Percentiles rank a stretch among this genome's conserved stretches.
Conservation (phyloP, 1,139 yeast genomes). For the Taphrina wiesneri region DNA sequence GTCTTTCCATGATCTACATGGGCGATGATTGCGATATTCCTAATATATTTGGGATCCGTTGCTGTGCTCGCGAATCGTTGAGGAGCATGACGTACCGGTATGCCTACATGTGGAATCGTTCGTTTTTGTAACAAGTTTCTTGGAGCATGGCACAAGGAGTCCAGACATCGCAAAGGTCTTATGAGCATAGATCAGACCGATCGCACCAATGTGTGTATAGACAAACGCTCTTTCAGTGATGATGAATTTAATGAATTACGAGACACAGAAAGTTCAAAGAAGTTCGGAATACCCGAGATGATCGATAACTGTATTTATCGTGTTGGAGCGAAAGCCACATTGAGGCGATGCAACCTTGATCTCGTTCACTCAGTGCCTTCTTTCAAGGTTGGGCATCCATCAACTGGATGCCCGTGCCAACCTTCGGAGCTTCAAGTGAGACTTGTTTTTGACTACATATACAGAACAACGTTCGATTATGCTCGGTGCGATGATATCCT, state of each 20-base stretch:
- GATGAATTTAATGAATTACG: not conserved
- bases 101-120: not conserved
- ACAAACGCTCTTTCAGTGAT: not conserved
- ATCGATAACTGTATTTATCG: conserved; percentile 4
- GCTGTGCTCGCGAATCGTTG: conserved; percentile 15
- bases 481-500: too few relatives aligned
- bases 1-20: conserved; percentile 98
- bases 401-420: too few relatives aligned
- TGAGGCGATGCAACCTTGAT: conserved; percentile 8
- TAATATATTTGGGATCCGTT: conserved; percentile 57
- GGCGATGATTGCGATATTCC: conserved; percentile 93
- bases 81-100: not conserved
- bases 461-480: too few relatives aligned
- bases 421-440: too few relatives aligned
- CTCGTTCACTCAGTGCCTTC: not conserved
- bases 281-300: not conserved
- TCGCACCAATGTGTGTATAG: too few relatives aligned
- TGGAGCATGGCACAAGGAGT: not conserved
- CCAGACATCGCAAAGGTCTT: not conserved
- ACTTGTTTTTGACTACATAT: too few relatives aligned
- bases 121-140: not conserved
- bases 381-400: too few relatives aligned
- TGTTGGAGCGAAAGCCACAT: not conserved
- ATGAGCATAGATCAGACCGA: not conserved
- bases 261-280: not conserved